Percentiles rank a stretch among this genome's conserved stretches.
phyloP scores from a whole-genome alignment of 164 flowering plant species.

The Magnolia kwangsiensis region DNA sequence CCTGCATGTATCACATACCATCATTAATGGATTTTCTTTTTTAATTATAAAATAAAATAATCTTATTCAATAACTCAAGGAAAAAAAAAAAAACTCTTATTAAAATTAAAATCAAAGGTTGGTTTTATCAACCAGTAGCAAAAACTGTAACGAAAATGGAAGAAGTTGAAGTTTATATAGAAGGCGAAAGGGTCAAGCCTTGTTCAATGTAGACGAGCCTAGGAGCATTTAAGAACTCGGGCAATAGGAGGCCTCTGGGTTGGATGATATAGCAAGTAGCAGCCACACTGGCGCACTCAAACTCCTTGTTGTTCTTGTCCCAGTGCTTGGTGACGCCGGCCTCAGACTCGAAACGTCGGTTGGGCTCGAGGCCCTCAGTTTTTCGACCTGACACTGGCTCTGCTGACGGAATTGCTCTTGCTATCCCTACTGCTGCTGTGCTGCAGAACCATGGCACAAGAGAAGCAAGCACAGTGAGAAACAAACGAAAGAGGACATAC shows the following conservation, averaged over 20 bases:
- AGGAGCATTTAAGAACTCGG: slow-evolving; percentile 39
- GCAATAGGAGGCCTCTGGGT: slow-evolving; percentile 48
- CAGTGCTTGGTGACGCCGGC: slow-evolving; percentile 43
- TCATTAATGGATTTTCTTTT: too few species aligned
- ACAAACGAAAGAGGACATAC: neutral
- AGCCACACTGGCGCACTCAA: slow-evolving; percentile 12
- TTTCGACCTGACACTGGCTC: slow-evolving; percentile 32
- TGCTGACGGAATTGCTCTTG: neutral
- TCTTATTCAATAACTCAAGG: too few species aligned
- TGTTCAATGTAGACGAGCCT: slow-evolving; percentile 33
- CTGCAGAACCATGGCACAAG: neutral
- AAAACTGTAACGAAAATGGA: too few species aligned
- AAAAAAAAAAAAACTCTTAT: too few species aligned
- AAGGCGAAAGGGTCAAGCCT: slow-evolving; percentile 18
- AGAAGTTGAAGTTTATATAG: too few species aligned
- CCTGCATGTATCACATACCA: slow-evolving; percentile 28
- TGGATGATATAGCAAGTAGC: slow-evolving; percentile 8
- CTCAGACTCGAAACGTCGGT: slow-evolving; percentile 30
- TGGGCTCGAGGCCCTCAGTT: slow-evolving; percentile 43
- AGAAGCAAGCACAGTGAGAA: neutral
- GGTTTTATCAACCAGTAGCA: too few species aligned
- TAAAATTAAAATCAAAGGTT: too few species aligned
- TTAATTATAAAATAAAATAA: too few species aligned
- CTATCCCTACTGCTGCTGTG: neutral
- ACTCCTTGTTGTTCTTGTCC: neutral